Percentiles rank a stretch among this genome's conserved stretches.
Conservation (phyloP, 345 rosid species). For the Physaria fendleri region DNA sequence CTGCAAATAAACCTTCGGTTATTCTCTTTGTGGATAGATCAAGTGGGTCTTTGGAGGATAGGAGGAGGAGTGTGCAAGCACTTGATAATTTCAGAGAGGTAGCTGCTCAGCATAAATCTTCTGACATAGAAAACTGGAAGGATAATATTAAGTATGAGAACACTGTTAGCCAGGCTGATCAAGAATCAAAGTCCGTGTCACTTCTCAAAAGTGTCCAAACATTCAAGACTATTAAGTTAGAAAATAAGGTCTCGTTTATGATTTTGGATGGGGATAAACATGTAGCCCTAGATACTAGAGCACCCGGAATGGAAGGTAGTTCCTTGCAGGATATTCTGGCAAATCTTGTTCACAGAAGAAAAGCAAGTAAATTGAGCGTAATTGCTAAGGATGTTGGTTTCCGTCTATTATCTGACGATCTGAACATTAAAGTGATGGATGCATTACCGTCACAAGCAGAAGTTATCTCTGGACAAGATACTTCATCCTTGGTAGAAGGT, state of each 20-base stretch:
- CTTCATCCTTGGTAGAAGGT: constrained; percentile 31
- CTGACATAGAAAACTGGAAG: constrained; percentile 28
- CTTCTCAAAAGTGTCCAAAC: constrained; percentile 41
- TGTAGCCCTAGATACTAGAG: constrained; percentile 42
- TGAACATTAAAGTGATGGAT: constrained; percentile 43
- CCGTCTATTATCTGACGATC: constrained; percentile 73
- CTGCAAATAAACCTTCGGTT: constrained; percentile 63
- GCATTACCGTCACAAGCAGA: constrained; percentile 33
- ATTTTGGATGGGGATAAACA: constrained; percentile 59
- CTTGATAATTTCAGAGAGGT: constrained; percentile 59
- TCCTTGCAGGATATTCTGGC: constrained; percentile 65
- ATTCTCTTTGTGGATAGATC: constrained; percentile 87
- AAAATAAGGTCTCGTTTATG: constrained; percentile 68
- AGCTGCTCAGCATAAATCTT: constrained; percentile 38
- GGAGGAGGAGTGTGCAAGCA: constrained; percentile 57
- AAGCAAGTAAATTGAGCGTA: constrained; percentile 53
- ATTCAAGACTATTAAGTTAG: constrained; percentile 39
- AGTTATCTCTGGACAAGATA: constrained; percentile 37
- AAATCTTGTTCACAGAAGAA: constrained; percentile 56
- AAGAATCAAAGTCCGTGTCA: constrained; percentile 30
- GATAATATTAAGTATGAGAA: constrained; percentile 29
- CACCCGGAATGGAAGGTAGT: constrained; percentile 52
- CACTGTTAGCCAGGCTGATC: constrained; percentile 32
- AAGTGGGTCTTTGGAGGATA: constrained; percentile 44
- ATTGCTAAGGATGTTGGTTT: constrained; percentile 86